phyloP scores from a whole-genome alignment of 495 filamentous ascomycete species.

The Letharia columbiana region DNA sequence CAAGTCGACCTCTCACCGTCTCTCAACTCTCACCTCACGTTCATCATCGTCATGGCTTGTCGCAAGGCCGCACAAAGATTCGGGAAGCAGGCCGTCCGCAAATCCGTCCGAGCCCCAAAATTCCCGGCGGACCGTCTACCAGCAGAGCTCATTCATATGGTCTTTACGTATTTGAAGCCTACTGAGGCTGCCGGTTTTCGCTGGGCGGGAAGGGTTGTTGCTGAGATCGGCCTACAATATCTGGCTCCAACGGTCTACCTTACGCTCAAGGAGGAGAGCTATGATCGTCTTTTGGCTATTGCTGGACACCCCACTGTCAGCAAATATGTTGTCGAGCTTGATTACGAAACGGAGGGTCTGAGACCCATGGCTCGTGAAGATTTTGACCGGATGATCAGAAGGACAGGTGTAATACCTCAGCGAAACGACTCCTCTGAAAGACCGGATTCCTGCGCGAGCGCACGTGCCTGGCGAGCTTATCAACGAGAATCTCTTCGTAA shows the following conservation, averaged over 20 bases:
- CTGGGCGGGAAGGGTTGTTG: not conserved
- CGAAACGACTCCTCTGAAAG: not conserved
- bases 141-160: not conserved
- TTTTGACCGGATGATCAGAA: not conserved
- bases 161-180: not conserved
- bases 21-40: not conserved
- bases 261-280: not conserved
- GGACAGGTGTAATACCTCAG: too few species aligned
- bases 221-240: not conserved
- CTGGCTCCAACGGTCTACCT: not conserved
- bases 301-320: not conserved
- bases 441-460: not conserved
- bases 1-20: not conserved
- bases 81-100: not conserved
- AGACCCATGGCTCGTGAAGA: accelerated
- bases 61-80: not conserved
- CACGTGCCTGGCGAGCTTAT: not conserved
- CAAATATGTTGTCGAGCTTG: not conserved
- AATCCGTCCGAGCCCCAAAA: not conserved
- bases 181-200: not conserved
- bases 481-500: not conserved
- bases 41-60: not conserved
- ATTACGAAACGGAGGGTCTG: not conserved
- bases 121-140: not conserved
- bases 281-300: not conserved